Evolutionary conservation across 257 asterid species (phyloP), one percentile per base, ranked within the genome.

Genomic region (Perilla frutescens): DNA sequence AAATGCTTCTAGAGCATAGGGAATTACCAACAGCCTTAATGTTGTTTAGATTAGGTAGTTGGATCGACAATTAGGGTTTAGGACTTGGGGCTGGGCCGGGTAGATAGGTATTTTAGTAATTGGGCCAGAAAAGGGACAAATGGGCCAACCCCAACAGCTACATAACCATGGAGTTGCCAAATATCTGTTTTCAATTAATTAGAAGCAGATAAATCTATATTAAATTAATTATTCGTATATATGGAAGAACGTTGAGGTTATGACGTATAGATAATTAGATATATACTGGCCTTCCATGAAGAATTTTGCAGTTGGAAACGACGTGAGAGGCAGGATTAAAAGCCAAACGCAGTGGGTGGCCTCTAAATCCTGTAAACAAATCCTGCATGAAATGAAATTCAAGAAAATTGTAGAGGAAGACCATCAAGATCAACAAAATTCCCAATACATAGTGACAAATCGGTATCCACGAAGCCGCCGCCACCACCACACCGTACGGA

Each of bases 81-180:
- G n/a, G n/a, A n/a, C n/a, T n/a, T n/a, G n/a, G n/a, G n/a, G n/a
- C n/a, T n/a, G n/a, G n/a, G n/a, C n/a, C n/a, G n/a, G n/a, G n/a
- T n/a, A n/a, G n/a, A n/a, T n/a, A n/a, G n/a, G n/a, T n/a, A n/a
- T n/a, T n/a, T n/a, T n/a, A n/a, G n/a, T n/a, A n/a, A n/a, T n/a
- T n/a, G n/a, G n/a, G n/a, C n/a, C n/a, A n/a, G n/a, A n/a, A n/a
- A n/a, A n/a, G n/a, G n/a, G n/a, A n/a, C n/a, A n/a, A n/a, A n/a
- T n/a, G n/a, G n/a, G n/a, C n/a, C n/a, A n/a, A n/a, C n/a, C n/a
- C n/a, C n/a, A n/a, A n/a, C n/a, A n/a, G 78, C 97, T 91, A 66
- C 91, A 88, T 43, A 89, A 81, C 98, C 96, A 93, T 13, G 96
- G 96, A n/a, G 98, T 91, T 20, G 97, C 81, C 59, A 84, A 86